A percentile compares a stretch with the other conserved stretches of the same genome.
Conservation (phyloP, 176 grass and related monocot genomes). For the Stipa capillata region DNA sequence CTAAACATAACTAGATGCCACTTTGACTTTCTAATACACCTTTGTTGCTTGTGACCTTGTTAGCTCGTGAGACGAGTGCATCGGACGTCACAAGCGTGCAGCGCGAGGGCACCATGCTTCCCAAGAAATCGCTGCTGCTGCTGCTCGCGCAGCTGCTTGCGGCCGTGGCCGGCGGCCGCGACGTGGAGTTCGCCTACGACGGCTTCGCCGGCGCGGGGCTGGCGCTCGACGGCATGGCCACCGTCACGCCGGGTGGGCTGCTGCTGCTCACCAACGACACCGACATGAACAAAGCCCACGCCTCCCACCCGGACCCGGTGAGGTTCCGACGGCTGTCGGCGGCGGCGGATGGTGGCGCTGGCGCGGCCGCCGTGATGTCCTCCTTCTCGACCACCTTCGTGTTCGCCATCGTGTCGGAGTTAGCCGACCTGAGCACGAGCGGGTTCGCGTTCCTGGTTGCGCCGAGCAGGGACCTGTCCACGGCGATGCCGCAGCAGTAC, state of each 20-base stretch:
- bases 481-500: constrained; percentile 36
- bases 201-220: constrained; percentile 17
- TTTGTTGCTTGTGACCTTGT: background rate
- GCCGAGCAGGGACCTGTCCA: constrained; percentile 14
- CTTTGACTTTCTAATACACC: background rate
- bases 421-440: constrained; percentile 40
- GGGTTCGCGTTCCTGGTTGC: constrained; percentile 32
- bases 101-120: background rate
- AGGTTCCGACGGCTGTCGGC: background rate
- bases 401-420: constrained; percentile 42
- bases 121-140: background rate
- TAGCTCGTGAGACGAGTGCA: background rate
- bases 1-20: background rate
- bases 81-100: background rate
- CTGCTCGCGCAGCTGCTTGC: background rate
- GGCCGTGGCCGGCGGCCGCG: background rate
- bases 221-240: constrained; percentile 26
- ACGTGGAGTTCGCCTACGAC: constrained; percentile 20
- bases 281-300: constrained; percentile 35
- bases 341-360: background rate
- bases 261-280: constrained; percentile 48
- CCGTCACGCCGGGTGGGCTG: constrained; percentile 14
- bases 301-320: constrained; percentile 22
- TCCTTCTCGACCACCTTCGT: constrained; percentile 47
- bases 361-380: background rate